These are phyloP conservation scores for Angomonas ambiguus DNA, from an alignment of 208 protist species.

Conservation along the genomic window DNA sequence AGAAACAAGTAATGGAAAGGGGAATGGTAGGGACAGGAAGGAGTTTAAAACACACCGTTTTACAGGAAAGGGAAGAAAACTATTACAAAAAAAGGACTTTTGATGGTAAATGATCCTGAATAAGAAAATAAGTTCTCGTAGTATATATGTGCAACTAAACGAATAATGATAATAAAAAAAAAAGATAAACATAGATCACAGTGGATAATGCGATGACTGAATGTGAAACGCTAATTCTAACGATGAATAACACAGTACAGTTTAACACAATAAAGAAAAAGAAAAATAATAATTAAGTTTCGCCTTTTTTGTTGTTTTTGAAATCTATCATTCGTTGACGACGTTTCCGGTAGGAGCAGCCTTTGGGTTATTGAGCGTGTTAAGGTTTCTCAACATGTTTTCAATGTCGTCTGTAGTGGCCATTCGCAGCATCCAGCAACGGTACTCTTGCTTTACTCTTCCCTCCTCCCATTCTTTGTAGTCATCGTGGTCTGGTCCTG, in stretches of 20 bases:
- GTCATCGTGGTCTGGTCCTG: not conserved
- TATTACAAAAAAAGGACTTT: not conserved
- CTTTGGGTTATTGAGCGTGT: not conserved
- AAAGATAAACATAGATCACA: too few relatives aligned
- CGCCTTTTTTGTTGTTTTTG: not conserved
- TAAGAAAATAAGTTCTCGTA: conserved; percentile 14
- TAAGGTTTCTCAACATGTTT: not conserved
- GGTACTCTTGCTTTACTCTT: not conserved
- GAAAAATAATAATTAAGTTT: not conserved
- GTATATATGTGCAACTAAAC: too few relatives aligned
- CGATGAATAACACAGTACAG: too few relatives aligned
- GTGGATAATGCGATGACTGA: too few relatives aligned
- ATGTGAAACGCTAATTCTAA: too few relatives aligned
- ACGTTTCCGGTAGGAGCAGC: not conserved
- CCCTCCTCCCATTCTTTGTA: not conserved
- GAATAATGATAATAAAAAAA: conserved; percentile 10
- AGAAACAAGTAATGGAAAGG: not conserved
- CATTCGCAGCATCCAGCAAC: not conserved
- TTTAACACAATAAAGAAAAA: not conserved
- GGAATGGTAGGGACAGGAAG: too few relatives aligned
- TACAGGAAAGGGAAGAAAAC: not conserved
- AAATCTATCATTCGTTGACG: not conserved
- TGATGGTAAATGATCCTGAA: not conserved
- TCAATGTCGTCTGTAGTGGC: not conserved
- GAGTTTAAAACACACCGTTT: too few relatives aligned